Base-by-base conservation (phyloP, 306 rosid genomes). In the Citrullus mucosospermus region DNA sequence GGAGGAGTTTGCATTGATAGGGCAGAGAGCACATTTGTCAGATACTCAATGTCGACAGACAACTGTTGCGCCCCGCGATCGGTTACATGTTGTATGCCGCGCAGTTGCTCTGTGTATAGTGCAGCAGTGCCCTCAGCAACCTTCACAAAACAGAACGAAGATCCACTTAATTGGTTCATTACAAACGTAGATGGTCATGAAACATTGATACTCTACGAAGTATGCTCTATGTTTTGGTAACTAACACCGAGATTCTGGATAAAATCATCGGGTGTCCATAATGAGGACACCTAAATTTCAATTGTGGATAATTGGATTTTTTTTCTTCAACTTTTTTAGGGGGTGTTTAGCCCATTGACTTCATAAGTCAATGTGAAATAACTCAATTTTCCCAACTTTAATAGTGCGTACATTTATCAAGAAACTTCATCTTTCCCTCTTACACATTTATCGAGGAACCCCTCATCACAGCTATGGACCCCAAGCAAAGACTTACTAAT, bases 101-200 rank as follows among this genome's bases (percentile, higher is more conserved):
- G 88, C 86, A 96, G 79, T 69, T 96, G 98, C 78, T 92, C 99
- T 54, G 88, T 91, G 90, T 91, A 96, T 44, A 91, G 93, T 75
- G 97, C 98, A 28, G 93, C 90, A 16, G 98, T 97, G n/a, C 99
- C 99, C 82, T 96, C 99, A 16, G 99, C 99, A 70, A 93, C 98
- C 99, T 96, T 77, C 77, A 78, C 71, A 57, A 58, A 75, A 25
- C 55, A 59, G 41, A 67, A 10, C 16, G 30, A 77, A 6, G 20
- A 62, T 51, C 20, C 30, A 39, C 15, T 16, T 41, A 1, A 6
- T 16, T 14, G 9, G 16, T 11, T 22, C 51, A 39, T 8, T 36
- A 53, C 57, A 7, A 25, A 25, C 28, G 28, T 25, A 25, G 28
- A 25, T 16, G 20, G 5, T 16, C n/a, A 53, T 32, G 8, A 8